Evolutionary conservation across 257 asterid species (phyloP).

Genomic region (Leptodermis oblonga): DNA sequence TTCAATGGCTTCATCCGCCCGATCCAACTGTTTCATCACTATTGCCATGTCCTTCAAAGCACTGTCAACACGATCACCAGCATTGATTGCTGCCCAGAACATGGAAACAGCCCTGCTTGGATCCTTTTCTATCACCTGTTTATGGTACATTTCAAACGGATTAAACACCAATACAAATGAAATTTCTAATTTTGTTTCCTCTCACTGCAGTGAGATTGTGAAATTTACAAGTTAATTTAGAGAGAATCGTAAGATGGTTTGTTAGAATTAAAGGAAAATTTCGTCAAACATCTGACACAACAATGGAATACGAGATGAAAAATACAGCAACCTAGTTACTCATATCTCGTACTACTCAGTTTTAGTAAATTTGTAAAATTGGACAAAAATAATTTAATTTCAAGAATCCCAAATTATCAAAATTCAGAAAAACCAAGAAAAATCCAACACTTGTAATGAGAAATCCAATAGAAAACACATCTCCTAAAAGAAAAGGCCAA

Average conservation of each 20-base stretch:
- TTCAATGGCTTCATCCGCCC: slow-evolving; percentile 90
- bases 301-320: neutral
- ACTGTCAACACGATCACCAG: slow-evolving; percentile 91
- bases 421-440: no score
- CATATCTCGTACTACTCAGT: neutral
- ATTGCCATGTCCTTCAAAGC: slow-evolving; percentile 97
- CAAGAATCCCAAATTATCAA: neutral
- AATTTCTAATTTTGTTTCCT: neutral
- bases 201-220: neutral
- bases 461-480: no score
- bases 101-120: slow-evolving; percentile 79
- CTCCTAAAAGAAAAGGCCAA: neutral
- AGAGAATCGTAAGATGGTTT: neutral
- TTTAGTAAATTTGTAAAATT: neutral
- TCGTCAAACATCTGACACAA: neutral
- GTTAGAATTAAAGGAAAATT: neutral
- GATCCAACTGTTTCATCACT: slow-evolving; percentile 79
- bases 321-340: neutral
- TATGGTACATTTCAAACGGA: neutral
- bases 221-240: neutral
- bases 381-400: neutral
- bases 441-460: no score
- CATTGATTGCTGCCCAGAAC: slow-evolving; percentile 92
- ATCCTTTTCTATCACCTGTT: slow-evolving; percentile 49
- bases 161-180: neutral